These are phyloP conservation scores for Cryptosporidium ryanae DNA, from an alignment of 169 alveolate species.

Conservation along the genomic window DNA sequence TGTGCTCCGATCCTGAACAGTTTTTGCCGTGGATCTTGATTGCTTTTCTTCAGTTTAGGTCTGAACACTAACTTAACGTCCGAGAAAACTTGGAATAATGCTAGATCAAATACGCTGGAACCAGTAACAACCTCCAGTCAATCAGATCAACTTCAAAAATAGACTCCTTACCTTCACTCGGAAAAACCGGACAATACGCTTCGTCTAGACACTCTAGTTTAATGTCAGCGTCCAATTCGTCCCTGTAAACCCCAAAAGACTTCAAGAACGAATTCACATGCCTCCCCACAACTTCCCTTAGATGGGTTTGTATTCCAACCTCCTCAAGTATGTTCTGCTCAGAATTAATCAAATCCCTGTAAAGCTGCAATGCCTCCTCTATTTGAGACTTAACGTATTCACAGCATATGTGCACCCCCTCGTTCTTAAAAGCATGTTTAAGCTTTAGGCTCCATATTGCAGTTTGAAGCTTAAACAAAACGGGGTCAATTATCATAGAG, in stretches of 20 bases:
- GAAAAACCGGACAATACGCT: neutral
- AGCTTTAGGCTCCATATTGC: constrained; percentile 38
- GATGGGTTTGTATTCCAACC: constrained; percentile 3
- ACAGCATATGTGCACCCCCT: constrained; percentile 27
- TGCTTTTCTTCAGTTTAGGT: no score
- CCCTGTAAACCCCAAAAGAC: neutral
- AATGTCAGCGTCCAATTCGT: neutral
- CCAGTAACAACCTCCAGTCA: constrained; percentile 26
- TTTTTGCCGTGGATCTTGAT: no score
- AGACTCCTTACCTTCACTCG: neutral
- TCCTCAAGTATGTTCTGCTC: constrained; percentile 32
- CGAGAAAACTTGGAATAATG: no score
- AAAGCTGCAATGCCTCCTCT: constrained; percentile 1
- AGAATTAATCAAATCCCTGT: constrained; percentile 1
- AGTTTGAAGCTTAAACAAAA: constrained; percentile 33
- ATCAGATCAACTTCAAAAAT: constrained; percentile 22
- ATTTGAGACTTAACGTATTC: constrained; percentile 8
- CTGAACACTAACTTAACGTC: no score
- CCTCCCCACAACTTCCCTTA: constrained; percentile 1
- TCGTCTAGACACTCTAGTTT: neutral
- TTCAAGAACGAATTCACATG: neutral
- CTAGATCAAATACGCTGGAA: constrained; percentile 4
- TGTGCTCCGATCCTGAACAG: no score
- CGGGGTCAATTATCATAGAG: constrained; percentile 32
- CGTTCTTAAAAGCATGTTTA: neutral